These are phyloP conservation scores for Zea mays DNA, from an alignment of 176 grass and related monocot genomes.

Conservation along the genomic window Zm-B73-REFERENCE-NAM-5.0 NC_050103.1:162421501-162422000, in stretches of 20 bases:
- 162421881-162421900: slow-evolving; percentile 83
- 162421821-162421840: slow-evolving; percentile 18
- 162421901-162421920: slow-evolving; percentile 79
- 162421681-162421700: slow-evolving; percentile 88
- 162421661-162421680: slow-evolving; percentile 62
- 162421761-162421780: too few species aligned
- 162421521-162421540: not conserved
- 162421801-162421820: not conserved
- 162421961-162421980: slow-evolving; percentile 79
- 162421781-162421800: too few species aligned
- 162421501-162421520: too few species aligned
- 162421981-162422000: slow-evolving; percentile 64
- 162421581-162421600: slow-evolving; percentile 36
- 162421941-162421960: slow-evolving; percentile 75
- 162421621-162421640: slow-evolving; percentile 48
- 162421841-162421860: slow-evolving; percentile 29
- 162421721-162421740: slow-evolving; percentile 53
- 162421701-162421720: slow-evolving; percentile 88
- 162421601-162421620: slow-evolving; percentile 65
- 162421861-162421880: slow-evolving; percentile 81
- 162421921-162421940: slow-evolving; percentile 78
- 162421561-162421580: slow-evolving; percentile 21
- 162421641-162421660: slow-evolving; percentile 59
- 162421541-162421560: slow-evolving; percentile 10
- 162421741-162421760: too few species aligned